Conservation (phyloP, 2,329 filamentous ascomycete genomes). For the Arthrobotrys entomopaga region DNA sequence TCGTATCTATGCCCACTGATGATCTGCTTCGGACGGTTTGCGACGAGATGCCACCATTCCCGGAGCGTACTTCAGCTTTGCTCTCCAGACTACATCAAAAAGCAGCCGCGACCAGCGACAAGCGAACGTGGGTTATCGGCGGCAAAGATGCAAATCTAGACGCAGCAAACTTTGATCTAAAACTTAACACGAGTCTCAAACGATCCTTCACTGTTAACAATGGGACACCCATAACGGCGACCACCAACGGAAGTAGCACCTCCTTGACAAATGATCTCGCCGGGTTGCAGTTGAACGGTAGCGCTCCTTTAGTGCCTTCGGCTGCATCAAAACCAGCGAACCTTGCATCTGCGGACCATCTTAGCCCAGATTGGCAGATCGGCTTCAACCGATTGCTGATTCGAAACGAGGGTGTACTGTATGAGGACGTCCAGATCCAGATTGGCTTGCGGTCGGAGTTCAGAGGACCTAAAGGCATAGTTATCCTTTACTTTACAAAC, state of each 20-base stretch:
- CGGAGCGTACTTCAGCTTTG: conserved; percentile 89
- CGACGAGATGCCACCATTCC: conserved; percentile 99
- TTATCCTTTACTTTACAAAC: conserved; percentile 96
- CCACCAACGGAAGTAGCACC: conserved; percentile 60
- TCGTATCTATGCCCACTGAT: conserved; percentile 86
- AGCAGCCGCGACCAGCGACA: conserved; percentile 90
- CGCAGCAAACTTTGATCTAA: conserved; percentile 79
- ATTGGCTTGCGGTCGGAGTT: conserved; percentile 93
- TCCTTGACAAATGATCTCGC: conserved; percentile 72
- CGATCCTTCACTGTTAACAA: conserved; percentile 74
- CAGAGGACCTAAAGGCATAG: conserved; percentile 89
- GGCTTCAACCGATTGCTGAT: conserved; percentile 87
- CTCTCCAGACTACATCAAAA: conserved; percentile 94
- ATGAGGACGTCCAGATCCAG: conserved; percentile 94
- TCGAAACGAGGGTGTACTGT: conserved; percentile 83
- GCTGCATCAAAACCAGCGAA: conserved; percentile 75
- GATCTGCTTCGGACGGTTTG: conserved; percentile 92
- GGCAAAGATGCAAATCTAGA: conserved; percentile 93
- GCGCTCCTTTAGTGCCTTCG: conserved; percentile 64
- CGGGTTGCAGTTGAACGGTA: conserved; percentile 79
- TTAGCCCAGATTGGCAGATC: conserved; percentile 93
- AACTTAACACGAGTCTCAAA: conserved; percentile 83
- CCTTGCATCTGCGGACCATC: conserved; percentile 87
- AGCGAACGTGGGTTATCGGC: conserved; percentile 96
- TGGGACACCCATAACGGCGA: conserved; percentile 64